These are phyloP conservation scores for Cryomyces antarcticus DNA, from an alignment of 495 filamentous ascomycete species.

Conservation along the genomic window DNA sequence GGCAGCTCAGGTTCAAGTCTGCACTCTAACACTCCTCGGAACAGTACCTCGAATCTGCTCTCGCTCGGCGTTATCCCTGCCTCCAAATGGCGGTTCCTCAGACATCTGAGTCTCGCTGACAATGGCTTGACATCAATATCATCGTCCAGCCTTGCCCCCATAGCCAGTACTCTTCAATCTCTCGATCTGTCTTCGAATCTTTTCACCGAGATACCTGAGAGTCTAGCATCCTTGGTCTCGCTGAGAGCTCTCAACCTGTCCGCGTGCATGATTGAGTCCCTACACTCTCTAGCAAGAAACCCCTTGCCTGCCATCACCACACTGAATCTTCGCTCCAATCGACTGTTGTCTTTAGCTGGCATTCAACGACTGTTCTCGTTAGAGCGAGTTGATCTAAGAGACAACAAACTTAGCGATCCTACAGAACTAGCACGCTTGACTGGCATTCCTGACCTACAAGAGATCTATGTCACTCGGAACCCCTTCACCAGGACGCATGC, in stretches of 20 bases:
- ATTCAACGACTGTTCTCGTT: slow-evolving; percentile 76
- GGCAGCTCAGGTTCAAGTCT: slow-evolving; percentile 82
- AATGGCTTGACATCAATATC: slow-evolving; percentile 69
- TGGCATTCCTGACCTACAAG: slow-evolving; percentile 70
- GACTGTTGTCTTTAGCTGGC: slow-evolving; percentile 70
- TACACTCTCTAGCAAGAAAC: slow-evolving; percentile 69
- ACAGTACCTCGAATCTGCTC: slow-evolving; percentile 55
- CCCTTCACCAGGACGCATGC: slow-evolving; percentile 77
- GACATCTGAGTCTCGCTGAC: slow-evolving; percentile 77
- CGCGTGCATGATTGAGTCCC: slow-evolving; percentile 89
- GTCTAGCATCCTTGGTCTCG: slow-evolving; percentile 57
- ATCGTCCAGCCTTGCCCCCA: slow-evolving; percentile 49
- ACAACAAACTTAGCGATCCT: slow-evolving; percentile 79
- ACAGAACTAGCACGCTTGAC: slow-evolving; percentile 80
- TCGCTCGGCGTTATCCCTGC: slow-evolving; percentile 44
- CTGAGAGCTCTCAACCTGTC: slow-evolving; percentile 80
- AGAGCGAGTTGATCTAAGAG: slow-evolving; percentile 75
- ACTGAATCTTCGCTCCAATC: slow-evolving; percentile 78
- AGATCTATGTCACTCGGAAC: slow-evolving; percentile 80
- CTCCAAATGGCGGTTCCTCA: slow-evolving; percentile 85
- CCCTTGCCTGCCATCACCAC: slow-evolving; percentile 86
- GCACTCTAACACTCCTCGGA: slow-evolving; percentile 43
- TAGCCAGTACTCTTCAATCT: slow-evolving; percentile 71
- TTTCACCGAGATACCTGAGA: slow-evolving; percentile 78
- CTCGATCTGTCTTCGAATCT: slow-evolving; percentile 84